Evolutionary conservation across 2,329 filamentous ascomycete genomes (phyloP), one percentile per base, ranked within the genome.

Genomic region (Epicoccum nigrum): DNA sequence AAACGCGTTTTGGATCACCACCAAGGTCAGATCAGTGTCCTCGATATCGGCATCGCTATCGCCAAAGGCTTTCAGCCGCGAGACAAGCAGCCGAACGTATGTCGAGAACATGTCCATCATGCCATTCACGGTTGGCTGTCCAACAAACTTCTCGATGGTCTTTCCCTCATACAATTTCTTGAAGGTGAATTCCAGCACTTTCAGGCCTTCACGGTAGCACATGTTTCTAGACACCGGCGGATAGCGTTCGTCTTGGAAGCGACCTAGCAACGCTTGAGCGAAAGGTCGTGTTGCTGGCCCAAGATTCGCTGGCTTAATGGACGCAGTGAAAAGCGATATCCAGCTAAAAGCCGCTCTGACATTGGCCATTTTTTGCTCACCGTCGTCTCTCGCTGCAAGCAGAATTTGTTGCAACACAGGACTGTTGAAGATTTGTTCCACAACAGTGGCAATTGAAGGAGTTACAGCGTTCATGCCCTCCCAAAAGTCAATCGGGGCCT

Each of bases 401-500:
- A 92, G 79, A 6, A 89, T 70, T n/a, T 75, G 74, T 27, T 81
- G 80, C 62, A 89, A 85, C 3, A 83, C 80, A 7, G 86, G 86
- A 55, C 88, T 92, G 51, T 83, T 84, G 63, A 94, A 90, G 34
- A 96, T 83, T 57, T 92, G 83, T 68, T 97, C 92, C n/a, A 91
- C 85, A 39, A 97, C 85, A 27, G 87, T 85, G 33, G 86, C 86
- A 4, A 91, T 88, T 1, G 90, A 88, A 3, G 91, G 88, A 1
- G 89, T 88, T 42, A 93, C 90, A 23, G 90, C 84, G 42, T 89
- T 87, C 75, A 96, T 87, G 1, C 91, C 87, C 63, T 91, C 88
- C 93, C 93, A 97, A 63, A 97, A 94, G 35, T 89, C 88, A 46
- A 83, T 83, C 0, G 91, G 83, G 0, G 90, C 88, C 62, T 89